Base-by-base conservation (phyloP, 192 early-diverging fungal species). In the Rhizoclosmatium sp. region DNA sequence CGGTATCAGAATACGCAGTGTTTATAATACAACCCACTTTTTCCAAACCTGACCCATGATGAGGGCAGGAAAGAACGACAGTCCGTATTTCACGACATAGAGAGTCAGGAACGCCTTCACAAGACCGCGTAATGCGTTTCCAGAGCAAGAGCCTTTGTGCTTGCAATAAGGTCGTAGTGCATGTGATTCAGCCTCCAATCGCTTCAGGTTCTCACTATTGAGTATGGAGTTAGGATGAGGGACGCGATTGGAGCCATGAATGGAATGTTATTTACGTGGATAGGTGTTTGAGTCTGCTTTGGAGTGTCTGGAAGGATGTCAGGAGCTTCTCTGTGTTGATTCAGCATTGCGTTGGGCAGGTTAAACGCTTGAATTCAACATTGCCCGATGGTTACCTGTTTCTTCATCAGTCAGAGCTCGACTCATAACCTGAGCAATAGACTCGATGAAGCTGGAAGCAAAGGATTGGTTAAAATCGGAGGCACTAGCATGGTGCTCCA, bases 331-430 rank as follows among this genome's bases (percentile, higher is more conserved):
- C 84, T 69, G 12, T 56, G 59, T 42, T 60, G 72, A 10, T 69
- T 4, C 16, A 31, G 19, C n/a, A n/a, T 44, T 5, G 7, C 3
- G 12, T 40, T 45, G 48, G 2, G 66, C 0, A 68, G 0, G 45
- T 21, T 42, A 40, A 48, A 41, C 31, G 31, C 19, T 44, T 10
- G 66, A 7, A 68, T 23, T 40, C 51, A 54, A 54, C 16, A 54
- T 54, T 12, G 5, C 51, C 16, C 51, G 51, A 12, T 21, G 31
- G 46, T 12, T 59, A 77, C 62, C 62, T 46, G 77, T 82, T 42
- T 85, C 84, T 14, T 82, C 78, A 41, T 82, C 76, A 9, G 84
- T 80, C n/a, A 85, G 65, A 10, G 84, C 84, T 47, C 75, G 47
- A 40, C 65, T 70, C 51, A 85, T 79, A 41, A 85, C 74, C 48